These are phyloP conservation scores for Leptographium wingfieldii DNA, from an alignment of 2,329 filamentous ascomycete species.

Conservation along the genomic window DNA sequence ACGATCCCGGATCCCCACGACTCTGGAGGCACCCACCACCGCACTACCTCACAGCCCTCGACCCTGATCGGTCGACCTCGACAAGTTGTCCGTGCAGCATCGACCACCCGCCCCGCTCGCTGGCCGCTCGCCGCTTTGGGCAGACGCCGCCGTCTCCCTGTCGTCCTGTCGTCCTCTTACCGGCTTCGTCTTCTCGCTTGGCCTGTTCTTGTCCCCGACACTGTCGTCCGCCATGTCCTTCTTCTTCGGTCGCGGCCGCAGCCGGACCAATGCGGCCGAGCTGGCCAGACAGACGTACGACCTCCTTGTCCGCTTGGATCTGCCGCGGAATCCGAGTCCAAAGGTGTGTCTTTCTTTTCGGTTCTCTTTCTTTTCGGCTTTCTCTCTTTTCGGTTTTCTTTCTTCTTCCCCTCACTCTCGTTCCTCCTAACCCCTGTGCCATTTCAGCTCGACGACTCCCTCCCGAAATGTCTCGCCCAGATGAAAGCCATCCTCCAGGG, in stretches of 20 bases:
- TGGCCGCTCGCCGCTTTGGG: no score
- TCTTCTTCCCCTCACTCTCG: neutral
- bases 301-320: constrained; percentile 13
- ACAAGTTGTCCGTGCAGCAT: no score
- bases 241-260: constrained; percentile 14
- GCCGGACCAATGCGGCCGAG: constrained; percentile 14
- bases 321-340: constrained; percentile 1
- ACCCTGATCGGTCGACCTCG: no score
- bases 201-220: neutral
- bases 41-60: no score
- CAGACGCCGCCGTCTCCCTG: neutral
- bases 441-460: constrained; percentile 59
- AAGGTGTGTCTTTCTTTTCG: neutral
- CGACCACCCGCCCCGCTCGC: no score
- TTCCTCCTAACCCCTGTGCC: no score
- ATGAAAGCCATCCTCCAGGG: constrained; percentile 93
- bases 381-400: neutral
- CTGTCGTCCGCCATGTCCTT: constrained; percentile 13
- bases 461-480: constrained; percentile 71
- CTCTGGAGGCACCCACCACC: no score
- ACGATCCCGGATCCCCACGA: no score
- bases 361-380: neutral
- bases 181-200: neutral
- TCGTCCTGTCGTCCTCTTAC: neutral
- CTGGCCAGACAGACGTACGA: constrained; percentile 14